Evolutionary conservation across 2,329 filamentous ascomycete species (phyloP).

Genomic region (Exophiala alcalophila): DNA sequence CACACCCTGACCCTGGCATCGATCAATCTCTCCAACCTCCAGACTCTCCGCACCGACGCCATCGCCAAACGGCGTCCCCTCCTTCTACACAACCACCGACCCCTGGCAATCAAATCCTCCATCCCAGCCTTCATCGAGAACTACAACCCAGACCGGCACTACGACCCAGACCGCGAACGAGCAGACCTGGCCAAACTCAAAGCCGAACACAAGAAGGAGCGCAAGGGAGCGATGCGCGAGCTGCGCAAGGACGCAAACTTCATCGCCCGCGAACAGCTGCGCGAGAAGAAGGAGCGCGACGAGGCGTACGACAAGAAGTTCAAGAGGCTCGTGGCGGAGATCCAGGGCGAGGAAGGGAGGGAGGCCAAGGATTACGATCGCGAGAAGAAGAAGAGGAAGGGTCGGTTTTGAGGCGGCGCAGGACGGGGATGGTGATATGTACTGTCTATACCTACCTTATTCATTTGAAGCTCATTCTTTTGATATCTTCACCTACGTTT

Average conservation of each 20-base stretch:
- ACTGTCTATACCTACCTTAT: too few relatives aligned
- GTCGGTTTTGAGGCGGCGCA: too few relatives aligned
- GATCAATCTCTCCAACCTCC: slow-evolving; percentile 37
- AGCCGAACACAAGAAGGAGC: slow-evolving; percentile 90
- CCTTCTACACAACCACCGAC: slow-evolving; percentile 82
- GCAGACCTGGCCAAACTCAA: slow-evolving; percentile 79
- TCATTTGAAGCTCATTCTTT: too few relatives aligned
- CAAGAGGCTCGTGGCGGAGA: slow-evolving; percentile 85
- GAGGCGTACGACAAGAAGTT: slow-evolving; percentile 95
- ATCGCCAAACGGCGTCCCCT: slow-evolving; percentile 68
- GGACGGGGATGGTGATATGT: too few relatives aligned
- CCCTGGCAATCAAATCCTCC: slow-evolving; percentile 79
- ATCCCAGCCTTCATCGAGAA: slow-evolving; percentile 95
- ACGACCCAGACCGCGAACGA: slow-evolving; percentile 90
- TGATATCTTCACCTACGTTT: too few relatives aligned
- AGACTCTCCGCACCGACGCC: slow-evolving; percentile 56
- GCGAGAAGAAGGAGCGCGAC: slow-evolving; percentile 90
- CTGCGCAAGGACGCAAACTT: slow-evolving; percentile 94
- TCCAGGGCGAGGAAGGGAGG: slow-evolving; percentile 86
- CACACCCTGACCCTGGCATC: slow-evolving; percentile 49
- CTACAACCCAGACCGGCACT: slow-evolving; percentile 94
- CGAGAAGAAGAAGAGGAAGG: slow-evolving; percentile 74
- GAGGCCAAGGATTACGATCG: slow-evolving; percentile 87
- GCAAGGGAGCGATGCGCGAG: slow-evolving; percentile 91
- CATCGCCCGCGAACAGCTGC: slow-evolving; percentile 82